A percentile compares a stretch with the other conserved stretches of the same genome.
Conservation (phyloP, 192 early-diverging fungal species). For the Kappamyces sp. region DNA sequence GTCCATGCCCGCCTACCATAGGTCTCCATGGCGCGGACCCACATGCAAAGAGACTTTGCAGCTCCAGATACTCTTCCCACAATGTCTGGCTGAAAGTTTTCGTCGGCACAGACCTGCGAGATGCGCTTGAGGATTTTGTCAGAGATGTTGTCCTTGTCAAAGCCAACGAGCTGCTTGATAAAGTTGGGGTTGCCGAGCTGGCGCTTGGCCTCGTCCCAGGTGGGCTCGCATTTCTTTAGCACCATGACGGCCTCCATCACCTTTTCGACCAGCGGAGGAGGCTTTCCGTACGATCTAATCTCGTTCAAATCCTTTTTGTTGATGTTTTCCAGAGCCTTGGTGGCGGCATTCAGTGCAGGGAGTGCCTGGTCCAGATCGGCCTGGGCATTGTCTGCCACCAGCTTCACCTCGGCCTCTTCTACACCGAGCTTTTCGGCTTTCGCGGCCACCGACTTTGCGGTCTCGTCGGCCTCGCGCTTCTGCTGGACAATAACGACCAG, state of each 20-base stretch:
- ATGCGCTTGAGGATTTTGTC: slow-evolving; percentile 53
- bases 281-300: slow-evolving; percentile 54
- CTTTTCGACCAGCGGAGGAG: slow-evolving; percentile 57
- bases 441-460: slow-evolving; percentile 51
- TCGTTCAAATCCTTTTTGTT: slow-evolving; percentile 61
- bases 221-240: slow-evolving; percentile 53
- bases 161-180: slow-evolving; percentile 56
- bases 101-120: slow-evolving; percentile 51
- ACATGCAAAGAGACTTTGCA: slow-evolving; percentile 56
- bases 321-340: slow-evolving; percentile 50
- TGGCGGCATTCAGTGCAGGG: slow-evolving; percentile 52
- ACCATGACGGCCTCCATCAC: slow-evolving; percentile 62
- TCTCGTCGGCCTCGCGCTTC: slow-evolving; percentile 59
- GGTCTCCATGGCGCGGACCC: slow-evolving; percentile 56
- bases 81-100: slow-evolving; percentile 53
- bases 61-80: slow-evolving; percentile 56
- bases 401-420: slow-evolving; percentile 55
- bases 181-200: slow-evolving; percentile 60
- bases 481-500: slow-evolving; percentile 62
- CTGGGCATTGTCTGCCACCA: slow-evolving; percentile 53
- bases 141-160: slow-evolving; percentile 59
- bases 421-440: slow-evolving; percentile 56
- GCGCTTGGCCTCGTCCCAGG: slow-evolving; percentile 56
- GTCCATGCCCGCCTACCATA: slow-evolving; percentile 36
- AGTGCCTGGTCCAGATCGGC: slow-evolving; percentile 54